These are phyloP conservation scores for Perkinsus chesapeaki DNA, from an alignment of 169 alveolate species.

Conservation along the genomic window DNA sequence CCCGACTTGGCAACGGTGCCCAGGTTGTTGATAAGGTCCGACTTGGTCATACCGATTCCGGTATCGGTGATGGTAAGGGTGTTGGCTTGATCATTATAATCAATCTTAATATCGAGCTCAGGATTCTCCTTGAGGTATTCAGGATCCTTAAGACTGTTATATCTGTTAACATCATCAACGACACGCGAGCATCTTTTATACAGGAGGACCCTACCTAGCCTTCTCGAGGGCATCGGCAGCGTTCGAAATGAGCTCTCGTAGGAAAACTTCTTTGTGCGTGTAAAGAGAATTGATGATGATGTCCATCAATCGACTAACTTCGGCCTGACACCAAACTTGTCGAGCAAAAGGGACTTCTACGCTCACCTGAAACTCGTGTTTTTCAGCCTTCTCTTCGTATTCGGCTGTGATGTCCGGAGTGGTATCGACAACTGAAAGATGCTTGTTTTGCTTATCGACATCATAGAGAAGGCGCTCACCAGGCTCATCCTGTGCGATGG, in stretches of 20 bases:
- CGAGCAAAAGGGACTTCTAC: slow-evolving; percentile 11
- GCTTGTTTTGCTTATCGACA: too few relatives aligned
- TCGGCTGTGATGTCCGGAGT: background rate
- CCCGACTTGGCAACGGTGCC: slow-evolving; percentile 99
- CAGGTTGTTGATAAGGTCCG: slow-evolving; percentile 92
- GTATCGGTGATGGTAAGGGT: slow-evolving; percentile 91
- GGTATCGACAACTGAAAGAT: background rate
- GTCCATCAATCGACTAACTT: slow-evolving; percentile 96
- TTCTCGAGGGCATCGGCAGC: slow-evolving; percentile 98
- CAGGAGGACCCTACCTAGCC: slow-evolving; percentile 50
- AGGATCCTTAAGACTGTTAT: background rate
- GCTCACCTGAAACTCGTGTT: slow-evolving; percentile 40
- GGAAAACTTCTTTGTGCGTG: slow-evolving; percentile 95
- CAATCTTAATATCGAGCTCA: slow-evolving; percentile 85
- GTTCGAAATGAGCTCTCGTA: slow-evolving; percentile 94
- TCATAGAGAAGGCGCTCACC: background rate
- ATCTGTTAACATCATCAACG: background rate
- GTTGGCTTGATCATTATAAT: slow-evolving; percentile 82
- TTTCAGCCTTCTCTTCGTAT: slow-evolving; percentile 21
- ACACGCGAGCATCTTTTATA: background rate
- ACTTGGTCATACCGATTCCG: slow-evolving; percentile 99
- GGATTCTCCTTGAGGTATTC: background rate
- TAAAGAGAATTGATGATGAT: slow-evolving; percentile 96
- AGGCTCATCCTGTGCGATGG: background rate
- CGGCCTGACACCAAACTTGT: slow-evolving; percentile 86